Evolutionary conservation across 1,284 basidiomycete species (phyloP).

Genomic region (Athelia psychrophila): DNA sequence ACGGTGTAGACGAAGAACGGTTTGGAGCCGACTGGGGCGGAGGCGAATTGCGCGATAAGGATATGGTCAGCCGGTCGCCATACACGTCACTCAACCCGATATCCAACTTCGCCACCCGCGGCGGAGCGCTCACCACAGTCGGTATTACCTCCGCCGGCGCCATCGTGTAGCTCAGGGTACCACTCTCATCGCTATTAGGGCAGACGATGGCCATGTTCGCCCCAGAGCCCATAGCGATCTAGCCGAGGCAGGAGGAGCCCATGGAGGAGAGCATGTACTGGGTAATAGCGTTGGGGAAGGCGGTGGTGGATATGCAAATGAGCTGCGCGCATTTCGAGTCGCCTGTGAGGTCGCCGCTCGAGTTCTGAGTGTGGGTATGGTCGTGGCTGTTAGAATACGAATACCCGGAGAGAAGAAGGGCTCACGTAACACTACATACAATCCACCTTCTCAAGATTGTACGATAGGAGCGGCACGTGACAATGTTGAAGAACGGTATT

Average conservation of each 20-base stretch:
- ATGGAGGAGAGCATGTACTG: no score
- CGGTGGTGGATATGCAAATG: constrained; percentile 42
- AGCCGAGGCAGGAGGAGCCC: constrained; percentile 37
- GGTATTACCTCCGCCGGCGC: constrained; percentile 46
- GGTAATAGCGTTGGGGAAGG: constrained; percentile 36
- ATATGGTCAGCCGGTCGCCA: constrained; percentile 4
- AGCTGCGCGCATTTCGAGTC: no score
- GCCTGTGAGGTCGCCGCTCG: no score
- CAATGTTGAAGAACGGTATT: no score
- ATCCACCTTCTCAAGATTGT: no score
- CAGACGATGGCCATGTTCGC: constrained; percentile 55
- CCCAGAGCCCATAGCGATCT: constrained; percentile 65
- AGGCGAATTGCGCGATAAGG: not conserved
- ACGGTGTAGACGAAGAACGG: constrained; percentile 45
- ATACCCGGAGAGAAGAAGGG: no score
- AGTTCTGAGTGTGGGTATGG: no score
- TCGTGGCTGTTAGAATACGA: no score
- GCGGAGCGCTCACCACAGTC: constrained; percentile 44
- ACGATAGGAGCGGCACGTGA: no score
- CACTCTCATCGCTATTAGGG: constrained; percentile 49
- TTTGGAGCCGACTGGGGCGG: constrained; percentile 33
- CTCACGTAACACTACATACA: no score
- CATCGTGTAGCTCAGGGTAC: constrained; percentile 58
- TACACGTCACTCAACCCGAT: constrained; percentile 36
- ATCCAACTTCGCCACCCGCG: constrained; percentile 40